These are phyloP conservation scores for Zangia roseola DNA, from an alignment of 768 basidiomycete genomes.

Conservation along the genomic window DNA sequence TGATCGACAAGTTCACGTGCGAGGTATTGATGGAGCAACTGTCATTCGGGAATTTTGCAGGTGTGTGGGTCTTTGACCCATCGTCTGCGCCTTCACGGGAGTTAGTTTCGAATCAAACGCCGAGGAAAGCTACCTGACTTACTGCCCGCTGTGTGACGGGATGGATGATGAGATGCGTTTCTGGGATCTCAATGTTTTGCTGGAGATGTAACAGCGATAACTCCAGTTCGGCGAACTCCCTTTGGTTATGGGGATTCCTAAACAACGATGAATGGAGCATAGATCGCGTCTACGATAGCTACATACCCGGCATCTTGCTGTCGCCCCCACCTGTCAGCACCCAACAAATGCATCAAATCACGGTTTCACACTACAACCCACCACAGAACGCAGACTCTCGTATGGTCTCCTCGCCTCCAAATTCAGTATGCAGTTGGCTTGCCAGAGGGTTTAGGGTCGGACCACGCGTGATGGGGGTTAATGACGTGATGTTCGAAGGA, in stretches of 20 bases:
- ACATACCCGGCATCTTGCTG: slow-evolving; percentile 76
- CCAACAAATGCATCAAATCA: slow-evolving; percentile 99
- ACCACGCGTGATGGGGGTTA: slow-evolving; percentile 93
- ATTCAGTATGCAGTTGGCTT: slow-evolving; percentile 89
- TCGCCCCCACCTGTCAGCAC: slow-evolving; percentile 70
- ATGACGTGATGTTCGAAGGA: slow-evolving; percentile 73
- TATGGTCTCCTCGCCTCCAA: slow-evolving; percentile 92
- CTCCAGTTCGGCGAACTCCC: slow-evolving; percentile 98
- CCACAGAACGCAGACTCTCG: slow-evolving; percentile 91
- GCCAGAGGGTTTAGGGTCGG: slow-evolving; percentile 84
- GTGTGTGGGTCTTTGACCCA: slow-evolving; percentile 64
- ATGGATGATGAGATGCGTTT: slow-evolving; percentile 91
- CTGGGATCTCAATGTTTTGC: slow-evolving; percentile 98
- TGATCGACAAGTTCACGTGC: slow-evolving; percentile 98
- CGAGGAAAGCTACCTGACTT: slow-evolving; percentile 32
- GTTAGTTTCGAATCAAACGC: slow-evolving; percentile 32
- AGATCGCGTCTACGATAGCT: slow-evolving; percentile 1
- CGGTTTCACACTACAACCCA: slow-evolving; percentile 95
- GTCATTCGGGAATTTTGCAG: slow-evolving; percentile 75
- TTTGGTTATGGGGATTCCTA: slow-evolving; percentile 95
- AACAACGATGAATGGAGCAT: slow-evolving; percentile 5
- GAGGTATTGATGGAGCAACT: slow-evolving; percentile 90
- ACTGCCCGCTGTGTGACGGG: slow-evolving; percentile 86
- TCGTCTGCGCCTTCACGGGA: slow-evolving; percentile 41
- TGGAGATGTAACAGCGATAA: slow-evolving; percentile 91